A percentile compares a stretch with the other conserved stretches of the same genome.
Conservation (phyloP, 371 early-diverging fungal species). For the Mortierella sp. region DNA sequence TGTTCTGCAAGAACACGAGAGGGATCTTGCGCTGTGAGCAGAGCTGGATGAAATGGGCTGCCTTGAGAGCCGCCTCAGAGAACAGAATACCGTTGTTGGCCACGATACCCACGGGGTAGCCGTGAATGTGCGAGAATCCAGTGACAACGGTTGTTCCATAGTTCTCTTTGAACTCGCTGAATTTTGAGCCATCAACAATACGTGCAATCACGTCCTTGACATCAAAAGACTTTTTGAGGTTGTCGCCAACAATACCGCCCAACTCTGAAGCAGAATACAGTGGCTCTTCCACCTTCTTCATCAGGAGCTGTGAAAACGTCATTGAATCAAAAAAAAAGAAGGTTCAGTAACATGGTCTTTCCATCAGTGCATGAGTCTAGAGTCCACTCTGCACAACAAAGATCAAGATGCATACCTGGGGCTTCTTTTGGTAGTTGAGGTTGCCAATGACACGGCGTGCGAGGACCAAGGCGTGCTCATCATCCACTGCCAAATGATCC, state of each 20-base stretch:
- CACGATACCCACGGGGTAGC: constrained; percentile 95
- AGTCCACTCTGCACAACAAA: too few species aligned
- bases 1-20: constrained; percentile 96
- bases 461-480: constrained; percentile 91
- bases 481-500: constrained; percentile 93
- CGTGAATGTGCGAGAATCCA: constrained; percentile 94
- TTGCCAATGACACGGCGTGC: constrained; percentile 88
- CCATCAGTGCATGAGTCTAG: too few species aligned
- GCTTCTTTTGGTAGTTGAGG: constrained; percentile 82
- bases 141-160: constrained; percentile 95
- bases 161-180: constrained; percentile 95
- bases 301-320: constrained; percentile 48
- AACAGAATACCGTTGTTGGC: constrained; percentile 98
- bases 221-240: constrained; percentile 91
- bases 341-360: neutral
- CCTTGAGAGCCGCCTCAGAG: constrained; percentile 95
- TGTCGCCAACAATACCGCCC: constrained; percentile 96
- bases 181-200: constrained; percentile 93
- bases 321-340: neutral
- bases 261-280: constrained; percentile 87
- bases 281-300: constrained; percentile 78
- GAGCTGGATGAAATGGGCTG: constrained; percentile 97
- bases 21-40: constrained; percentile 95
- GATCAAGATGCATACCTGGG: constrained; percentile 56
- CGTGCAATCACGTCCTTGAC: constrained; percentile 95